Evolutionary conservation across 192 early-diverging fungal species (phyloP).

Genomic region (Dissophora globulifera): DNA sequence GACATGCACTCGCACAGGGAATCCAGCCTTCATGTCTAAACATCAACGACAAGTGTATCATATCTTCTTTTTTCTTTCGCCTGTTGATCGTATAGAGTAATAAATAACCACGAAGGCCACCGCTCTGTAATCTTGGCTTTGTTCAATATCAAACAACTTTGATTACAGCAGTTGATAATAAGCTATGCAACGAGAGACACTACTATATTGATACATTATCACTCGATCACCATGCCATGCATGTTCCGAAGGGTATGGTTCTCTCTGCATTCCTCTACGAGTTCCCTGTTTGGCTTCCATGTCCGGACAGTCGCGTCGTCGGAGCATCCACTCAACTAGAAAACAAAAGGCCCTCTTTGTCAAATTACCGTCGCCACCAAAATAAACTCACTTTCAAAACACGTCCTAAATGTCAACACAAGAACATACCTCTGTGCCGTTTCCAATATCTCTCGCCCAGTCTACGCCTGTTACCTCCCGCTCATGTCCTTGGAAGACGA

Average conservation of each 20-base stretch:
- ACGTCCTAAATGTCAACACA: neutral
- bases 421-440: conserved; percentile 57
- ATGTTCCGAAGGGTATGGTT: conserved; percentile 16
- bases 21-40: conserved; percentile 14
- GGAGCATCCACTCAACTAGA: conserved; percentile 80
- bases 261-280: conserved; percentile 26
- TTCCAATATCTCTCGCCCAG: conserved; percentile 68
- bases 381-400: no score
- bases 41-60: neutral
- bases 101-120: no score
- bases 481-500: conserved; percentile 71
- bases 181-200: no score
- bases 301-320: conserved; percentile 81
- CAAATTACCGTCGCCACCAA: no score
- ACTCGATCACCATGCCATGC: conserved; percentile 39
- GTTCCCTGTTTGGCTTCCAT: conserved; percentile 64
- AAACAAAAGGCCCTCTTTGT: no score
- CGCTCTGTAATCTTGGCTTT: no score
- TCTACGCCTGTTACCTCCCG: conserved; percentile 78
- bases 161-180: no score
- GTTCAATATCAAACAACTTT: no score
- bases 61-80: neutral
- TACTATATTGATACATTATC: neutral
- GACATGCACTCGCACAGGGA: conserved; percentile 14
- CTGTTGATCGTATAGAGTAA: no score